Evolutionary conservation across 1,139 yeast species (phyloP), one percentile per base, ranked within the genome.

Genomic region (Kurtzmaniella quercitrusa): DNA sequence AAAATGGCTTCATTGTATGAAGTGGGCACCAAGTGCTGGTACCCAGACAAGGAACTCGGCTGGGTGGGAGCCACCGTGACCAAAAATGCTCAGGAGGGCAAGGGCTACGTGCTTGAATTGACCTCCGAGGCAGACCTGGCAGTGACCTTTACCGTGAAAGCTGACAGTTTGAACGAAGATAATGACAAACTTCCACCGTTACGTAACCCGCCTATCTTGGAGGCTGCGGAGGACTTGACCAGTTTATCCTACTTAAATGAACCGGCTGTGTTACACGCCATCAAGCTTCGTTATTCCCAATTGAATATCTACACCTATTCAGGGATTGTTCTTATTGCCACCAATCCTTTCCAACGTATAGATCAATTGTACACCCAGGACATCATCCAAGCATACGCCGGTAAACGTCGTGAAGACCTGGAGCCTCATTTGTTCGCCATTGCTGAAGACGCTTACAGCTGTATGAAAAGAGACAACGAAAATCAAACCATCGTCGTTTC

Each of bases 391-490:
- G 93, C 95, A 14, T 93, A 93, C 62, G 88, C 96, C 10, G 96
- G 96, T 31, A 86, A 84, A 58, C 79, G 88, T 57, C 78, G 97
- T 59, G 98, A 96, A 34, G 97, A 91, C 59, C 77, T 89, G 51
- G 98, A 91, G 56, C 98, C 98, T 3, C 98, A 93, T 72, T 75
- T 93, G 60, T 93, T 93, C 62, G 97, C 98, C 43, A 93, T 93
- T 58, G 98, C 98, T 17, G 98, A 93, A 63, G 97, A 93, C 57
- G 97, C 98, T n/a, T 91, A 90, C 61, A 75, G 95, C 59, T 85
- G 95, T 62, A 91, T 93, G 98, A 83, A 86, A 56, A 77, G 84
- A 43, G 94, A 89, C 56, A 73, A 78, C 38, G 75, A 80, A 55
- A 91, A 93, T 67, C 98, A 93, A 68, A 93, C 98, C 1, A 91